Conservation (phyloP, 2,329 filamentous ascomycete species). For the Xylariomycetidae sp. region DNA sequence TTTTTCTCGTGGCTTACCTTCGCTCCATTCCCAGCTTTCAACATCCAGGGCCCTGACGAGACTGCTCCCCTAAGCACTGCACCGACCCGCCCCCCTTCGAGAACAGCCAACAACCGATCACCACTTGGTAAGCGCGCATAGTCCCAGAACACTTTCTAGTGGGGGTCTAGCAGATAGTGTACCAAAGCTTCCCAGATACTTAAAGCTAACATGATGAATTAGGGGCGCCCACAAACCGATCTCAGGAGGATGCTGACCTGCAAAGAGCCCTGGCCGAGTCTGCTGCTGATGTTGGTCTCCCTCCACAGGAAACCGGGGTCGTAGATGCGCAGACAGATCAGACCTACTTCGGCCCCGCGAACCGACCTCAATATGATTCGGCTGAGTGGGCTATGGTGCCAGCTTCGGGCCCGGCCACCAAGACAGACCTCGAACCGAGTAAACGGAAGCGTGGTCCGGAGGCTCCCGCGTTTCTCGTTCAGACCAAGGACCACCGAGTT, state of each 20-base stretch:
- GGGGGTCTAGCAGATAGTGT: constrained; percentile 36
- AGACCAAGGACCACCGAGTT: constrained; percentile 35
- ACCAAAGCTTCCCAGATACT: constrained; percentile 9
- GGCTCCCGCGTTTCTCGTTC: constrained; percentile 46
- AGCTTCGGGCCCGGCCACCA: no score
- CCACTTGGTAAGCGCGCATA: constrained; percentile 48
- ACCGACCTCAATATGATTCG: constrained; percentile 46
- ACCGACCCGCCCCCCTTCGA: constrained; percentile 57
- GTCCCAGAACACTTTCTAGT: constrained; percentile 38
- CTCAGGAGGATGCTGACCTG: constrained; percentile 50
- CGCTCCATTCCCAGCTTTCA: constrained; percentile 40
- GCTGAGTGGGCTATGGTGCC: constrained; percentile 56
- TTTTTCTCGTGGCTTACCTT: constrained; percentile 6
- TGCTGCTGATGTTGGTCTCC: constrained; percentile 43
- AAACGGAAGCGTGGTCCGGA: constrained; percentile 35
- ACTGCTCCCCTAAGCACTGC: constrained; percentile 35
- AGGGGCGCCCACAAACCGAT: constrained; percentile 32
- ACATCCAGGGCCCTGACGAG: constrained; percentile 48
- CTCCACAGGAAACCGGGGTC: constrained; percentile 47
- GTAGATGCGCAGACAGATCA: constrained; percentile 31
- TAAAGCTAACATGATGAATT: constrained; percentile 20
- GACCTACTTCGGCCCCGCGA: constrained; percentile 56
- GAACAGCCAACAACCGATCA: constrained; percentile 50
- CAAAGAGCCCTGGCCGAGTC: constrained; percentile 52
- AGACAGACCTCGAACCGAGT: constrained; percentile 30